phyloP scores from a whole-genome alignment of 345 rosid genomes.

The Cardamine resedifolia region DNA sequence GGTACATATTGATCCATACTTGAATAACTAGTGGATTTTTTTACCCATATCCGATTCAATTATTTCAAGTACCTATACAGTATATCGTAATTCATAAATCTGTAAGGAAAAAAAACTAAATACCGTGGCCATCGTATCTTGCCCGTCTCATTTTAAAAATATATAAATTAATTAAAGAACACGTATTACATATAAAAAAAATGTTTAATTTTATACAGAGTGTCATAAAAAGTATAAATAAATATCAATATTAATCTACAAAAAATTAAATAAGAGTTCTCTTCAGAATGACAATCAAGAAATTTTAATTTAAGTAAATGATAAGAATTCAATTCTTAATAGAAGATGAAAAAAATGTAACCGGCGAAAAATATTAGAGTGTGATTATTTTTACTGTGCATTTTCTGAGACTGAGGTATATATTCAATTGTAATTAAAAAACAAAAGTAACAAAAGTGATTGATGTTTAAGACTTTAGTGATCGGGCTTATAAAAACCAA shows the following conservation, averaged over 20 bases:
- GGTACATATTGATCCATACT: neutral
- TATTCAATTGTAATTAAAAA: neutral
- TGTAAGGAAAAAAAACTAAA: neutral
- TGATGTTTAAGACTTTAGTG: constrained; percentile 27
- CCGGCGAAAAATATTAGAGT: neutral
- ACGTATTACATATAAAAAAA: no score
- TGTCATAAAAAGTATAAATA: neutral
- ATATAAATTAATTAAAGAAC: no score
- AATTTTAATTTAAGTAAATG: neutral
- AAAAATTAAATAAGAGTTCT: neutral
- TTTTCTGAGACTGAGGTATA: no score
- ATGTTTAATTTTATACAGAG: no score
- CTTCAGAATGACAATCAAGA: neutral
- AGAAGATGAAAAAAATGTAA: neutral
- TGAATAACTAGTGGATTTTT: neutral
- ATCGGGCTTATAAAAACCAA: constrained; percentile 35
- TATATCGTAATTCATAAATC: no score
- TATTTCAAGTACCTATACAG: neutral
- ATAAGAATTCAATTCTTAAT: neutral
- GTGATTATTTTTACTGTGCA: neutral
- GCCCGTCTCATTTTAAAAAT: no score
- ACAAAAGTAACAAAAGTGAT: constrained; percentile 6
- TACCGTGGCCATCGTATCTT: neutral
- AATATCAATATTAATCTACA: no score
- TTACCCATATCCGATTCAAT: neutral